phyloP scores from a whole-genome alignment of 2,329 filamentous ascomycete species.

The Diplodia seriata region DNA sequence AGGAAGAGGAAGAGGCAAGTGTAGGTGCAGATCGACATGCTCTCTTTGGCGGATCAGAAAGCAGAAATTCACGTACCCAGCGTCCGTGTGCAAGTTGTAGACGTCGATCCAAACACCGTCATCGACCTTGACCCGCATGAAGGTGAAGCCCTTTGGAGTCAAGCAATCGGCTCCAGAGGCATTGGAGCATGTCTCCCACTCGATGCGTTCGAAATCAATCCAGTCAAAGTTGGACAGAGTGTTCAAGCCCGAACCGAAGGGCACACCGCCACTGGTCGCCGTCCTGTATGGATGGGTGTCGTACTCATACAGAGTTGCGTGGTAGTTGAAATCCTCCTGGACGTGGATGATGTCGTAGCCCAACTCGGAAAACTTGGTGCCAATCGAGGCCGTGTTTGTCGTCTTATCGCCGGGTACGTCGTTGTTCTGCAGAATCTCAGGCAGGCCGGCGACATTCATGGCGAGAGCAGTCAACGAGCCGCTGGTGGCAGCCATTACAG shows the following conservation, averaged over 20 bases:
- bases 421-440: conserved; percentile 64
- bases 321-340: conserved; percentile 75
- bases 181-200: conserved; percentile 65
- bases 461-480: conserved; percentile 60
- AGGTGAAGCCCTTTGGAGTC: conserved; percentile 73
- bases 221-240: conserved; percentile 66
- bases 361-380: conserved; percentile 62
- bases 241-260: conserved; percentile 69
- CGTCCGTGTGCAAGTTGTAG: conserved; percentile 73
- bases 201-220: conserved; percentile 62
- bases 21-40: too few species aligned
- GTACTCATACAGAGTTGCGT: conserved; percentile 67
- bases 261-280: conserved; percentile 68
- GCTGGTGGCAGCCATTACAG: conserved; percentile 15
- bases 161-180: conserved; percentile 66
- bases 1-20: too few species aligned
- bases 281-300: conserved; percentile 68
- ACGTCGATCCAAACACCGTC: conserved; percentile 65
- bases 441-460: conserved; percentile 68
- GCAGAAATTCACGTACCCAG: conserved; percentile 52
- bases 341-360: conserved; percentile 66
- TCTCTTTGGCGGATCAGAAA: neutral
- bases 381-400: conserved; percentile 64
- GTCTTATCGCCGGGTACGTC: conserved; percentile 68
- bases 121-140: conserved; percentile 65